Conservation (phyloP, 2,329 filamentous ascomycete species). For the Venturia oleaginea region DNA sequence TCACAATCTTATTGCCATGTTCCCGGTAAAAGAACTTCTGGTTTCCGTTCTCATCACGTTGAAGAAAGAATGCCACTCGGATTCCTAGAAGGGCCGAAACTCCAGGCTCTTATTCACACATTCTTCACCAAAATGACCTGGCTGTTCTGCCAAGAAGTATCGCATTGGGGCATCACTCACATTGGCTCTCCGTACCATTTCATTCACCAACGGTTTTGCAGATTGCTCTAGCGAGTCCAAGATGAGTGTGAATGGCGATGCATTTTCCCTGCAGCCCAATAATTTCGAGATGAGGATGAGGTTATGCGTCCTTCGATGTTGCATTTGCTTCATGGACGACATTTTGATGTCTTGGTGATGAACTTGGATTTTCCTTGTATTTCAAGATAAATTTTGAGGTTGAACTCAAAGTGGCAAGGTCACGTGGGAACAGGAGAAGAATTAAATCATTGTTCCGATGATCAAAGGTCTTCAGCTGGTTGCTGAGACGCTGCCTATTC, state of each 20-base stretch:
- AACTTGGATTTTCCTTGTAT: neutral
- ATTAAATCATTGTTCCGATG: neutral
- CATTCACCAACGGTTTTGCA: slow-evolving; percentile 57
- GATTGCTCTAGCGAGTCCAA: slow-evolving; percentile 80
- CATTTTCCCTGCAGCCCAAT: slow-evolving; percentile 65
- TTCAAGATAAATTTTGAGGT: neutral
- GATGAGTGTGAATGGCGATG: slow-evolving; percentile 78
- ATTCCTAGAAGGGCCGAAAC: neutral
- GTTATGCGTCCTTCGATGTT: slow-evolving; percentile 74
- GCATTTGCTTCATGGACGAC: slow-evolving; percentile 28
- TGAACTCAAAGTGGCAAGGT: neutral
- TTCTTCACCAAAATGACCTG: neutral
- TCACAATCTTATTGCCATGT: neutral
- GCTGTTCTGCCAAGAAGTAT: neutral
- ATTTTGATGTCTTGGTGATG: neutral
- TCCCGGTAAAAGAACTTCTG: neutral
- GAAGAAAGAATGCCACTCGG: neutral
- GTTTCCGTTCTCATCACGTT: neutral
- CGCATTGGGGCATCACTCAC: too few relatives aligned
- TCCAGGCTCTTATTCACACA: neutral
- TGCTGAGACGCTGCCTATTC: too few relatives aligned
- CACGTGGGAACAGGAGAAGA: neutral
- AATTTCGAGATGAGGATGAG: slow-evolving; percentile 75
- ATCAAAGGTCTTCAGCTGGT: neutral
- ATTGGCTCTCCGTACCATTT: slow-evolving; percentile 69